Conservation (phyloP, 163 green algal genomes). For the Chloromonas sp. region DNA sequence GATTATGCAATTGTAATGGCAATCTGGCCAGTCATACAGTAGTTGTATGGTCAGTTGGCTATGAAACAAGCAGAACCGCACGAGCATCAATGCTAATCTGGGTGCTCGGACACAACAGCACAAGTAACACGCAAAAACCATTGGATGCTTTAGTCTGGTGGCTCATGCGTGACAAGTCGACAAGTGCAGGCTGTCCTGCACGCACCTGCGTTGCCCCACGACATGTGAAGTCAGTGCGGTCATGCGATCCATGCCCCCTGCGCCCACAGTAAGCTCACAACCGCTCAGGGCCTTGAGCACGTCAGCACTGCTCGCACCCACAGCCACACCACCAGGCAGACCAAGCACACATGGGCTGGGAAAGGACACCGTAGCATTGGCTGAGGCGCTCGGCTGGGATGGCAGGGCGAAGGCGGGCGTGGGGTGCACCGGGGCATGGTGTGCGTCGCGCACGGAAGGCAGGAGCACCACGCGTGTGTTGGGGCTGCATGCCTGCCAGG, state of each 20-base stretch:
- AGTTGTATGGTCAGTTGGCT: no score
- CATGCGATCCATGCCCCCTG: conserved; percentile 45
- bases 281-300: conserved; percentile 10
- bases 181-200: neutral
- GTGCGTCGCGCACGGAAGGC: conserved; percentile 61
- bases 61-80: no score
- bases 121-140: no score
- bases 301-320: conserved; percentile 3
- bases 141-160: no score
- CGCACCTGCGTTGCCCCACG: conserved; percentile 56
- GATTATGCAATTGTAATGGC: no score
- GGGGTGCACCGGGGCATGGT: conserved; percentile 65
- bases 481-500: conserved; percentile 14
- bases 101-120: no score
- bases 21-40: no score
- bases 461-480: conserved; percentile 54
- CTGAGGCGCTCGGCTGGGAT: no score
- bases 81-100: no score
- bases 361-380: conserved; percentile 26
- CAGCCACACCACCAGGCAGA: conserved; percentile 6
- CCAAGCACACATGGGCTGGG: conserved; percentile 54
- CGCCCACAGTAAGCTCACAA: conserved; percentile 14
- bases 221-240: conserved; percentile 51
- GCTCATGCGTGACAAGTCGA: no score
- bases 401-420: conserved; percentile 42